Evolutionary conservation across 352 stramenopile species (phyloP).

Genomic region (Phytophthora macrochlamydospora): DNA sequence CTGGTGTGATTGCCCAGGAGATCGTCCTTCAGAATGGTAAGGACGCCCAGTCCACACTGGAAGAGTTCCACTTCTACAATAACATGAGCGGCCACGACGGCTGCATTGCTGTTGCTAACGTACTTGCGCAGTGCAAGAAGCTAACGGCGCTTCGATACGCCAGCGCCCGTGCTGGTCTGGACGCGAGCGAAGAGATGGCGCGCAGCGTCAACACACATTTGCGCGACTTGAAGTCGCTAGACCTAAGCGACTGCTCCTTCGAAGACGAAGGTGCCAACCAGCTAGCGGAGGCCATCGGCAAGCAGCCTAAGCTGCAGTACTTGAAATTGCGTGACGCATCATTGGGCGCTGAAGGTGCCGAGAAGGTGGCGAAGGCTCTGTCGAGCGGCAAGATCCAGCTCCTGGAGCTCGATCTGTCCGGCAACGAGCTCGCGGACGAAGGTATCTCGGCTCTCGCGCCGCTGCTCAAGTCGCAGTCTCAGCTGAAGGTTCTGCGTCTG

Average conservation of each 20-base stretch:
- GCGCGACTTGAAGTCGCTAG: constrained; percentile 71
- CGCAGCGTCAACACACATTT: constrained; percentile 52
- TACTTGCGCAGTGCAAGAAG: constrained; percentile 53
- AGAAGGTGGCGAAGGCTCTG: constrained; percentile 71
- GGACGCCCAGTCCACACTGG: constrained; percentile 45
- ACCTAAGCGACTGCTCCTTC: constrained; percentile 94
- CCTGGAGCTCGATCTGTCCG: constrained; percentile 86
- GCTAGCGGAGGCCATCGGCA: constrained; percentile 72
- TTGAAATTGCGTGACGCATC: constrained; percentile 92
- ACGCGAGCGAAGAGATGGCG: constrained; percentile 58
- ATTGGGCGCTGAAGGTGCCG: constrained; percentile 79
- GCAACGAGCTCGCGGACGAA: constrained; percentile 88
- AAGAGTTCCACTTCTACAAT: constrained; percentile 88
- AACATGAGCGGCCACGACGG: constrained; percentile 86
- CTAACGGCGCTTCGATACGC: constrained; percentile 70
- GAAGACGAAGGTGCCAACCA: constrained; percentile 68
- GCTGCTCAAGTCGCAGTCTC: constrained; percentile 58
- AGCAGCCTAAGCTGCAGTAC: constrained; percentile 68
- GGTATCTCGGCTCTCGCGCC: constrained; percentile 63
- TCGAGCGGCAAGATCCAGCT: constrained; percentile 67
- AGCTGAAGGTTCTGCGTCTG: constrained; percentile 65
- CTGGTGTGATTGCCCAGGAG: constrained; percentile 64
- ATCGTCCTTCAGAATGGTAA: constrained; percentile 72
- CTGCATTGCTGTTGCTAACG: constrained; percentile 56
- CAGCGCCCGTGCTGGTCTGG: constrained; percentile 61